phyloP scores from a whole-genome alignment of 345 rosid genomes.

The Gossypium turneri region DNA sequence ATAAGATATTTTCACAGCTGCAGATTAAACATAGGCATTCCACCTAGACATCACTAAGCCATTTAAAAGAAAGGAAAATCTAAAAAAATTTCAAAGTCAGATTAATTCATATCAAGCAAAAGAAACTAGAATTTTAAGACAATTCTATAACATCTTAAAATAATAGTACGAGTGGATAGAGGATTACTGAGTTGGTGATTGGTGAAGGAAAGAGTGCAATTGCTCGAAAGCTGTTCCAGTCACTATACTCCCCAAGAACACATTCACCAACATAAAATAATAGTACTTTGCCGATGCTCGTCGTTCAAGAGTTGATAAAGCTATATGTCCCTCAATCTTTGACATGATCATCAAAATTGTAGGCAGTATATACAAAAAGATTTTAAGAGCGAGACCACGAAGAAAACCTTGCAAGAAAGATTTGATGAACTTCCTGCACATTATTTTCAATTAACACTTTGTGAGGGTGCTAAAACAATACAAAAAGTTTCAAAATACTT shows the following conservation, averaged over 20 bases:
- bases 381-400: conserved; percentile 89
- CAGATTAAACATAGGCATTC: background rate
- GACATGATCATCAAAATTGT: conserved; percentile 80
- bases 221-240: conserved; percentile 94
- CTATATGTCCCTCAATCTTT: conserved; percentile 83
- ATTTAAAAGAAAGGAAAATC: background rate
- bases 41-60: background rate
- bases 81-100: background rate
- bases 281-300: conserved; percentile 85
- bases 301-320: conserved; percentile 73
- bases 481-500: background rate
- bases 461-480: background rate
- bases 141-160: background rate
- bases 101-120: background rate
- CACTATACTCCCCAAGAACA: conserved; percentile 92
- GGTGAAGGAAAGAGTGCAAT: conserved; percentile 79
- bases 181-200: conserved; percentile 80
- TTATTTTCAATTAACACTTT: background rate
- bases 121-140: background rate
- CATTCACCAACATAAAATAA: conserved; percentile 93
- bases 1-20: background rate
- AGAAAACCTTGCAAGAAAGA: conserved; percentile 97
- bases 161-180: background rate
- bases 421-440: conserved; percentile 77
- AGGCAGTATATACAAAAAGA: conserved; percentile 71